A percentile compares a stretch with the other conserved stretches of the same genome.
Evolutionary conservation across 352 stramenopile genomes (phyloP).

Genomic region (Globisporangium mamillatum): DNA sequence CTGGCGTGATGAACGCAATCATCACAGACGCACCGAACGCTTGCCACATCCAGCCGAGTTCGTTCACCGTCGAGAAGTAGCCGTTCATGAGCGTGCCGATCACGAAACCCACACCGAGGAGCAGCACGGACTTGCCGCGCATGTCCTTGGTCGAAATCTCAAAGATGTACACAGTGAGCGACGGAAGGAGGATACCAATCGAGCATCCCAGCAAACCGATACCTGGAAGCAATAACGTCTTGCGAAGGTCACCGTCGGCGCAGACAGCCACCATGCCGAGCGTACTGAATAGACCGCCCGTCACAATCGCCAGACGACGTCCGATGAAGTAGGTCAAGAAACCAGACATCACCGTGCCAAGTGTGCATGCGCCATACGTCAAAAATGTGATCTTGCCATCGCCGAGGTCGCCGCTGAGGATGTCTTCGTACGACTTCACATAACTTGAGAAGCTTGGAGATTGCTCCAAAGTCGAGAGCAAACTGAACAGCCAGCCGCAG

Average conservation of each 20-base stretch:
- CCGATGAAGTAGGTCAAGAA: constrained; percentile 62
- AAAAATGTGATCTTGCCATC: constrained; percentile 60
- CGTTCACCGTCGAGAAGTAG: constrained; percentile 52
- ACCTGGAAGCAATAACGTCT: constrained; percentile 47
- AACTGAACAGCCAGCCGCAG: constrained; percentile 65
- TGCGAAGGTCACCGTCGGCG: constrained; percentile 46
- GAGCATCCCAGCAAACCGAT: constrained; percentile 57
- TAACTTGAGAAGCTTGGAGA: constrained; percentile 71
- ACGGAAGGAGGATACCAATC: constrained; percentile 64
- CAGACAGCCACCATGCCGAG: constrained; percentile 64
- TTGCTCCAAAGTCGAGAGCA: constrained; percentile 62
- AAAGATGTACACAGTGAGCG: constrained; percentile 71
- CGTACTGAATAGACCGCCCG: constrained; percentile 58
- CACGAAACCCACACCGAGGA: constrained; percentile 64
- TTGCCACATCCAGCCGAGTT: constrained; percentile 79
- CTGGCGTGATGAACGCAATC: constrained; percentile 63
- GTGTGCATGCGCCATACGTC: constrained; percentile 41
- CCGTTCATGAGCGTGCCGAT: constrained; percentile 48
- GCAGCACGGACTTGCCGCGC: constrained; percentile 64
- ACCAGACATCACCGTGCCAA: constrained; percentile 53
- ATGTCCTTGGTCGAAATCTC: constrained; percentile 81
- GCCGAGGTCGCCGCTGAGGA: constrained; percentile 47
- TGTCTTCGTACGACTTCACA: constrained; percentile 42
- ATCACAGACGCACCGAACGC: constrained; percentile 59
- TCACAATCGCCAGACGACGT: constrained; percentile 57